phyloP scores from a whole-genome alignment of 345 rosid genomes.

The Lepidium aucheri region DNA sequence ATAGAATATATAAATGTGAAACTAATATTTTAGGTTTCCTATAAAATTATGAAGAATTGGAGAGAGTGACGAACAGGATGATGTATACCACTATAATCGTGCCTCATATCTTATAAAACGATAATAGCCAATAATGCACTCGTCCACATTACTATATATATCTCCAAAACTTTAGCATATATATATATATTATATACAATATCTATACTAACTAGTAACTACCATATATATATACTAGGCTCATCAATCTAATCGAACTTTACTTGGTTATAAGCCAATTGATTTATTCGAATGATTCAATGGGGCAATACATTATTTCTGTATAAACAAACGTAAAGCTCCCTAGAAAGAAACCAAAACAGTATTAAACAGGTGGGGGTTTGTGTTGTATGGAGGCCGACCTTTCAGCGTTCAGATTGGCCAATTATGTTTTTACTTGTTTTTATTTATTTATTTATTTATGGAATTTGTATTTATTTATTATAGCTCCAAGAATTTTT shows the following conservation, averaged over 20 bases:
- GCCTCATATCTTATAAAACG: constrained; percentile 11
- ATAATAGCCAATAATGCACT: constrained; percentile 24
- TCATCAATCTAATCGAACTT: constrained; percentile 10
- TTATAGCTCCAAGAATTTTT: neutral
- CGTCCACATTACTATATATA: constrained; percentile 10
- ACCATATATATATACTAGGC: constrained; percentile 5
- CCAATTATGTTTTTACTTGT: constrained; percentile 18
- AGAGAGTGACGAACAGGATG: constrained; percentile 30
- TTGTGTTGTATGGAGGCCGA: constrained; percentile 29
- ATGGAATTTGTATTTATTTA: neutral
- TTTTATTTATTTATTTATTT: neutral
- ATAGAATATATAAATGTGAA: neutral
- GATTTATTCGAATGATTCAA: neutral
- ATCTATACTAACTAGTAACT: constrained; percentile 23
- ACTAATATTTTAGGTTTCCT: neutral
- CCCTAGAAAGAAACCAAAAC: constrained; percentile 26
- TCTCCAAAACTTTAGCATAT: constrained; percentile 15
- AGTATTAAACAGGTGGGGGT: constrained; percentile 22
- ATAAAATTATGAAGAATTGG: neutral
- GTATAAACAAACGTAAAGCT: constrained; percentile 12
- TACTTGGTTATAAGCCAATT: constrained; percentile 9
- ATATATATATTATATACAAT: neutral
- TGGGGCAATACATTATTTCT: constrained; percentile 3
- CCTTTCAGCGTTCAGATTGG: constrained; percentile 25
- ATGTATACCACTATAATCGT: constrained; percentile 29